Evolutionary conservation across 2,329 filamentous ascomycete genomes (phyloP).

Genomic region (Fulvia fulva): DNA sequence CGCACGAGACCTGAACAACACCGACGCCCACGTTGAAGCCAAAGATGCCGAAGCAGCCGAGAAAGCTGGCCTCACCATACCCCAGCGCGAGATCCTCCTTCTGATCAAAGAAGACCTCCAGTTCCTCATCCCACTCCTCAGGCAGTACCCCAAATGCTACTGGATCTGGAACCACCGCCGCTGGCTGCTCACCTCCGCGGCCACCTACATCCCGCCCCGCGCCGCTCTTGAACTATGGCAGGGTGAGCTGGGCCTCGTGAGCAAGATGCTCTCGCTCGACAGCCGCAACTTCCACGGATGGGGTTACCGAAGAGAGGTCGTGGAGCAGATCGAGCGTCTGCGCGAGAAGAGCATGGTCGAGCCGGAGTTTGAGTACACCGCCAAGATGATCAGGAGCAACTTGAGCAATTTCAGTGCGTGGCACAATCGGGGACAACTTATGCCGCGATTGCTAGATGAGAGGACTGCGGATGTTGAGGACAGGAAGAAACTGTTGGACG

Average conservation of each 20-base stretch:
- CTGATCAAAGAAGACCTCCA: conserved; percentile 68
- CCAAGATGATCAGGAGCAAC: conserved; percentile 77
- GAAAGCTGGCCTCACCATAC: conserved; percentile 27
- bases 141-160: conserved; percentile 92
- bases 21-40: conserved; percentile 26
- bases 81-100: conserved; percentile 41
- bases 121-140: conserved; percentile 79
- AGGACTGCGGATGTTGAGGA: conserved; percentile 59
- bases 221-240: conserved; percentile 69
- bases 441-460: conserved; percentile 70
- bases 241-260: conserved; percentile 74
- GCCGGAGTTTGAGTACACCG: conserved; percentile 83
- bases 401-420: conserved; percentile 96
- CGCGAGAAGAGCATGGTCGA: conserved; percentile 57
- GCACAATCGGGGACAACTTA: conserved; percentile 85
- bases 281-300: conserved; percentile 94
- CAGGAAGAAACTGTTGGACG: conserved; percentile 66
- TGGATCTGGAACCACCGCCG: conserved; percentile 98
- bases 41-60: conserved; percentile 25
- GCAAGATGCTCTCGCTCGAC: conserved; percentile 84
- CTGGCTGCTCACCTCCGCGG: conserved; percentile 76
- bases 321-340: conserved; percentile 67
- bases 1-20: conserved; percentile 40
- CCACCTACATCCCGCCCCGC: conserved; percentile 55
- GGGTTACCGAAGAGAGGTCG: conserved; percentile 79